A percentile compares a stretch with the other conserved stretches of the same genome.
Evolutionary conservation across 2,329 filamentous ascomycete species (phyloP).

Genomic region (Aspergillus eucalypticola): DNA sequence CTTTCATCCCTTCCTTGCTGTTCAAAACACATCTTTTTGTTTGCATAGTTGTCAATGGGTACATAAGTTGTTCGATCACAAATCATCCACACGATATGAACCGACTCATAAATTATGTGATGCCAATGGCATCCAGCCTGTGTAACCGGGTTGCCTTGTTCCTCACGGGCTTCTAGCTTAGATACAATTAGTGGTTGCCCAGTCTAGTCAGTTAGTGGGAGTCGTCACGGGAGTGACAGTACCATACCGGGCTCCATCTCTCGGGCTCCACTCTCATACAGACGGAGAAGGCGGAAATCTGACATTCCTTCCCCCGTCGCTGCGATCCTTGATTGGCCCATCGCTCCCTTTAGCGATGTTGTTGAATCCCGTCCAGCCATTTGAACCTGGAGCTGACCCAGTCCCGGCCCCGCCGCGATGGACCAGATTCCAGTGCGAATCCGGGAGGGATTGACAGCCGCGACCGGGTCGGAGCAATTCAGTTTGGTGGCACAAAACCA

Average conservation of each 20-base stretch:
- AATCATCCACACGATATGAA: no score
- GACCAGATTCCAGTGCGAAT: background rate
- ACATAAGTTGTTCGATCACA: background rate
- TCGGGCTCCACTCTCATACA: conserved; percentile 7
- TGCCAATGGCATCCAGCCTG: background rate
- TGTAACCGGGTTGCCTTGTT: no score
- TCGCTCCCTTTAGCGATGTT: background rate
- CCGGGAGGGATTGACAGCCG: background rate
- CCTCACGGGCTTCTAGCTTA: no score
- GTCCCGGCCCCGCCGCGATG: background rate
- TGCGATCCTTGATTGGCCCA: background rate
- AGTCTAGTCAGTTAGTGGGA: no score
- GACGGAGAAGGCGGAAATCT: background rate
- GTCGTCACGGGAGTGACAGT: background rate
- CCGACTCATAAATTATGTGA: background rate
- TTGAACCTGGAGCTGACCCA: background rate
- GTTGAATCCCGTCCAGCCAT: background rate
- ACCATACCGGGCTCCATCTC: conserved; percentile 4
- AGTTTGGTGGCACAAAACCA: no score
- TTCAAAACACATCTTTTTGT: background rate
- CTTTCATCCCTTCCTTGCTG: background rate
- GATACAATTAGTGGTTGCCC: background rate
- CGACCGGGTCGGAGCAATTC: background rate
- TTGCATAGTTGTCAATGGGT: background rate
- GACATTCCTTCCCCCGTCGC: background rate